Evolutionary conservation across 768 basidiomycete genomes (phyloP), one percentile per base, ranked within the genome.

Genomic region (Nidularia pulvinata): DNA sequence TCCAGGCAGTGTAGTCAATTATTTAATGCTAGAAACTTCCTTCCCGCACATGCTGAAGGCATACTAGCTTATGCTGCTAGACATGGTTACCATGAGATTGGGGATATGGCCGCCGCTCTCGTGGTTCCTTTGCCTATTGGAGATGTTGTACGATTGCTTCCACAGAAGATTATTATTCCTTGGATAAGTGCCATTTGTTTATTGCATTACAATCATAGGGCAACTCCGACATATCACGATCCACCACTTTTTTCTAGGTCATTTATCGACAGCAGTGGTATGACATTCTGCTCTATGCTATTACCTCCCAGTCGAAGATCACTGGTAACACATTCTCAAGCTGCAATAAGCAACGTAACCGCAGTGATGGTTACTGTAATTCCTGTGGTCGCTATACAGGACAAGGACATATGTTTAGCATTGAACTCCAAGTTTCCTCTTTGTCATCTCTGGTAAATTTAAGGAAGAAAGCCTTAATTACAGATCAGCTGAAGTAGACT

Each of bases 161-260:
- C 58, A 22, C n/a, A 13, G 3, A 34, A 50, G 2, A 35, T 37
- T 33, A 10, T 57, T 2, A 9, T 55, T 25, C 48, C 53, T 9
- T 57, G 56, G 58, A 53, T 59, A 47, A 22, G 48, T 43, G 46
- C 45, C 61, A 2, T 33, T 62, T 49, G 33, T 10, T 49, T 10
- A 10, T 10, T 49, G 33, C 11, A 30, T 10, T 9, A 49, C 9
- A 25, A 19, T 10, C 32, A 10, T 6, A 6, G 33, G 10, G 6
- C 10, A 19, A 33, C 11, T 6, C 6, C 10, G 16, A 19, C 33
- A 49, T 25, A 25, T 33, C 10, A n/a, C 33, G 6, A 10, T 22
- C 10, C 14, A 33, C 33, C n/a, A 7, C 13, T 30, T 11, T 7
- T n/a, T 7, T 7, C 37, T n/a, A 39, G 32, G 10, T 19, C 33